Evolutionary conservation across 352 stramenopile genomes (phyloP), one percentile per base, ranked within the genome.

Genomic region (Phytophthora syringae): DNA sequence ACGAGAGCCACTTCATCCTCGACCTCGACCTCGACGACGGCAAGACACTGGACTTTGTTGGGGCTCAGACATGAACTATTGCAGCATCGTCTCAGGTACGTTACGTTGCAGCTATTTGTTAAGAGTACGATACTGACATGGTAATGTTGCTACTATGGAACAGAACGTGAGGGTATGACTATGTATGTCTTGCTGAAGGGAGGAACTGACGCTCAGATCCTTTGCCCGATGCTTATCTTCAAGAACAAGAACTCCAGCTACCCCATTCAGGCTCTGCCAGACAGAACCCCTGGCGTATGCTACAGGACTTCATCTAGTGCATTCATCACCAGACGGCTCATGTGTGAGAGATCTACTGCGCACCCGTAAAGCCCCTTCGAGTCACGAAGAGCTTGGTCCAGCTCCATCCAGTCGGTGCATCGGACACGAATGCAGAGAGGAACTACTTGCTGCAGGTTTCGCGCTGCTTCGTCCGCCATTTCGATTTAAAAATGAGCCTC

Each of bases 1-100:
- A 70, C 15, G 48, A 64, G n/a, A 70, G 48, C 30, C 61, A 64
- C 25, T 70, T 64, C 30, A 39, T 56, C 37, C 75, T 75, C 24
- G 52, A 74, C 51, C 75, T 75, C 24, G 52, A 74, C 51, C 51
- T 75, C 16, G 56, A 72, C 48, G 40, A 63, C 6, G 58, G 53
- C 32, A 69, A 64, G 39, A 70, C 52, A 11, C 52, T 69, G 13
- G 25, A 52, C 27, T 68, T 68, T 53, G 42, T 43, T 1, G 52
- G 52, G 7, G 42, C n/a, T n/a, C 34, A 69, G 16, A 36, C 21
- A 2, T 69, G 1, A 69, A 63, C 16, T 69, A 69, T 15, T 6
- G 27, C 7, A 63, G 28, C 20, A 59, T 69, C 12, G 52, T 69
- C 16, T 59, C 60, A 42, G 52, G 44, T 62, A 61, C 15, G 44